Evolutionary conservation across 768 basidiomycete genomes (phyloP), one percentile per base, ranked within the genome.

Genomic region (Kwoniella europaea): DNA sequence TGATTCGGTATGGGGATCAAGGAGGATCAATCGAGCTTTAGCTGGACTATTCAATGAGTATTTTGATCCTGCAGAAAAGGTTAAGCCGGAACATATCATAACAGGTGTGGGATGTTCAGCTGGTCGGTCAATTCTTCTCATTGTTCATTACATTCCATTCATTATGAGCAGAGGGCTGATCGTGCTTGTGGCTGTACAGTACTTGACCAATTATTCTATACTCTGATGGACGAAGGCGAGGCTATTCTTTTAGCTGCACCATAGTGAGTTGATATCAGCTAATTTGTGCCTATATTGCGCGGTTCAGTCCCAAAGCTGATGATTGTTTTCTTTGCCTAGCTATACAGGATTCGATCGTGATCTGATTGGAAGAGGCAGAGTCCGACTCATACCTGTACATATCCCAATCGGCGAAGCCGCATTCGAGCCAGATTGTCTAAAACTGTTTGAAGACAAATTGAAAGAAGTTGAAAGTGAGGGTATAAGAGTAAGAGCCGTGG

Each of bases 141-240:
- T 57, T 42, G 57, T 43, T 27, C 66, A n/a, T 35, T 35, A 35
- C 35, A 35, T 35, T 35, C 35, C 35, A 35, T 35, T 35, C 35
- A 35, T 35, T 35, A 35, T 35, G 35, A 35, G 35, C 35, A 35
- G 35, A 35, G 6, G 35, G 35, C 6, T 35, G 35, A 35, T 35
- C 35, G 35, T 35, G 35, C 35, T 35, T 35, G 35, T 9, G 64
- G 61, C 10, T 73, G 62, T 0, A 44, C 68, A 62, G 76, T 81
- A 2, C 69, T 82, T 10, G 80, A 82, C 52, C 80, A 82, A 64
- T 75, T 82, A 6, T 77, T 80, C 60, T 75, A 80, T 53, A 79
- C 78, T 16, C 56, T 82, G 6, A 75, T 82, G 71, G 79, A 82
- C 52, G 76, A 75, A 46, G 80, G 77, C 6, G 82, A 82, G 55